A percentile compares a stretch with the other conserved stretches of the same genome.
phyloP scores from a whole-genome alignment of 768 basidiomycete species.

The Tubosaeta sp. region DNA sequence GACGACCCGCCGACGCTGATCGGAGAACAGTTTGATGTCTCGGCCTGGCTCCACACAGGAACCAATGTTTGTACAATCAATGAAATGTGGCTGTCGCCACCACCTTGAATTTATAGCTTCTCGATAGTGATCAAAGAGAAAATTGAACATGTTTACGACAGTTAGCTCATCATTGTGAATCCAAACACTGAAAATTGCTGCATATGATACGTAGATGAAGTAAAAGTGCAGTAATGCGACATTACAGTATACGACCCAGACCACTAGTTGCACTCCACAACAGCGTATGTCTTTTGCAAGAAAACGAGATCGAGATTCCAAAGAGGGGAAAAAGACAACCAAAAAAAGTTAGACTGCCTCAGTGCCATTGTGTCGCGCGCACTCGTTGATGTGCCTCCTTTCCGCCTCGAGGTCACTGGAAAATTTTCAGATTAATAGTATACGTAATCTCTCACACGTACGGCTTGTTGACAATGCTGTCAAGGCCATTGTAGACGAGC shows the following conservation, averaged over 20 bases:
- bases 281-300: background rate
- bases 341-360: conserved; percentile 7
- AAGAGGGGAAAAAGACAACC: background rate
- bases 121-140: no score
- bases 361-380: background rate
- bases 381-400: conserved; percentile 15
- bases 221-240: background rate
- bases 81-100: no score
- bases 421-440: background rate
- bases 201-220: background rate
- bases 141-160: no score
- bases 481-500: conserved; percentile 52
- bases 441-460: conserved; percentile 19
- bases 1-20: no score
- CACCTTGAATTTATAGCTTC: no score
- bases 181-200: no score
- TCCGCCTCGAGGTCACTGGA: conserved; percentile 10
- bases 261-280: background rate
- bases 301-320: background rate
- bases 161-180: no score
- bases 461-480: conserved; percentile 53
- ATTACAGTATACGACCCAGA: no score
- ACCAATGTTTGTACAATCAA: no score
- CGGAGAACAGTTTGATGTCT: no score
- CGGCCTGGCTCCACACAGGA: no score